phyloP scores from a whole-genome alignment of 2,329 filamentous ascomycete genomes.

The Xylaria sp. region DNA sequence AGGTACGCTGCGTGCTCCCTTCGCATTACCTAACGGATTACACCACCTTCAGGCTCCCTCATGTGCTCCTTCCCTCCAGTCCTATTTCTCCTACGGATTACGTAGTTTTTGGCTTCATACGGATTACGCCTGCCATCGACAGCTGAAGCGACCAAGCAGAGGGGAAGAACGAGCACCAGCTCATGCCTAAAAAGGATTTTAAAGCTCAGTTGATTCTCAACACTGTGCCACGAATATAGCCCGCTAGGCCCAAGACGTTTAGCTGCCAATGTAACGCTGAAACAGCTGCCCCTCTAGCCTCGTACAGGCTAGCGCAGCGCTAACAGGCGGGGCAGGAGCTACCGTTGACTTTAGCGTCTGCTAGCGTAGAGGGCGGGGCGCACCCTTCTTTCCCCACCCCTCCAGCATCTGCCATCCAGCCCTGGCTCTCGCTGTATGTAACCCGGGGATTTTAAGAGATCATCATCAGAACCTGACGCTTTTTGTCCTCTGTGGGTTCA shows the following conservation, averaged over 20 bases:
- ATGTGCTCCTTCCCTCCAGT: too few relatives aligned
- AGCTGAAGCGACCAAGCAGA: not conserved
- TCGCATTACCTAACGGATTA: too few relatives aligned
- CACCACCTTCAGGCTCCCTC: too few relatives aligned
- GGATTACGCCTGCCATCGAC: too few relatives aligned
- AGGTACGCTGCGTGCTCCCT: too few relatives aligned
- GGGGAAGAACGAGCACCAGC: not conserved
- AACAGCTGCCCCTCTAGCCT: not conserved
- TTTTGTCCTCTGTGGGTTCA: slow-evolving; percentile 19
- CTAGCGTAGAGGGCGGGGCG: not conserved
- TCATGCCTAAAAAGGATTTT: not conserved
- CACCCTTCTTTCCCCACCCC: slow-evolving; percentile 7
- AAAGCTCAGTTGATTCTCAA: not conserved
- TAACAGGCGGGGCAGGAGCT: not conserved
- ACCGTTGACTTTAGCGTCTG: not conserved
- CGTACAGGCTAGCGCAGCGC: not conserved
- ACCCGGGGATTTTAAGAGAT: slow-evolving; percentile 12
- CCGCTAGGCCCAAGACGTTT: not conserved
- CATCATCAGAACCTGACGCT: slow-evolving; percentile 11
- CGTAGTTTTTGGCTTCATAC: too few relatives aligned
- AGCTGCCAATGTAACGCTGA: not conserved
- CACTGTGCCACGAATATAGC: not conserved
- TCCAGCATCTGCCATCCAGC: not conserved
- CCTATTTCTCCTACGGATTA: too few relatives aligned
- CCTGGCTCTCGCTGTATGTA: not conserved